Base-by-base conservation (phyloP, 2,329 filamentous ascomycete species). In the Pseudonectria buxi region DNA sequence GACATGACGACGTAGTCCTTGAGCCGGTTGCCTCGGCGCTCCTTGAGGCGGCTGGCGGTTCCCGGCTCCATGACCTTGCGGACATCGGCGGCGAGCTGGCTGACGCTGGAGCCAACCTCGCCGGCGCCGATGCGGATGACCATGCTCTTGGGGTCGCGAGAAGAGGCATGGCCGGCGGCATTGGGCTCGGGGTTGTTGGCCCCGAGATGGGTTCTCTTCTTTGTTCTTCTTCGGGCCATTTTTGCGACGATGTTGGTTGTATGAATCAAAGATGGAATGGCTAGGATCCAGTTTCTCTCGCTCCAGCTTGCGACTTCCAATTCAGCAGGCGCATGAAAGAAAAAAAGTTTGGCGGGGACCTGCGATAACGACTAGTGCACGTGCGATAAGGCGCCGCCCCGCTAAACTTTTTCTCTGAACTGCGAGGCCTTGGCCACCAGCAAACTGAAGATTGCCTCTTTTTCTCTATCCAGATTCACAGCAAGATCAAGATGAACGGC, bases 1-100 rank as follows among this genome's bases (percentile, higher is more conserved):
- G 86, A 85, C 92, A 98, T 98, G 44, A 86, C 84, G 24, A 88
- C 82, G 62, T 95, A 98, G 65, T 98, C 92, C 56, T 84, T 80
- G 47, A 96, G 66, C 55, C 82, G 81, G 67, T 98, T 96, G 26
- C 80, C 83, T 63, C 84, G 81, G 46, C 92, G 76, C 68, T 96
- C 90, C 68, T 88, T 94, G 48, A 98, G 62, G 40, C 90, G 77
- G 43, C 81, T 83, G 4, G 92, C 92, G 4, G 92, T 98, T 35
- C 88, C 86, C 1, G 92, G 92, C 63, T 96, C 88, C 88, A 98
- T 94, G 67, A 96, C 90, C 36, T 74, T 74, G 51, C 92, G 81
- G 40, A 96, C 85, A 66, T 98, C 92, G 50, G 84, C 81, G 14
- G 90, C 89, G 50, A 98, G 71, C 65, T 96, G 89, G 59, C 83